Percentiles rank a stretch among this genome's conserved stretches.
Conservation (phyloP, 1,284 basidiomycete genomes). For the Coriolopsis trogii region DNA sequence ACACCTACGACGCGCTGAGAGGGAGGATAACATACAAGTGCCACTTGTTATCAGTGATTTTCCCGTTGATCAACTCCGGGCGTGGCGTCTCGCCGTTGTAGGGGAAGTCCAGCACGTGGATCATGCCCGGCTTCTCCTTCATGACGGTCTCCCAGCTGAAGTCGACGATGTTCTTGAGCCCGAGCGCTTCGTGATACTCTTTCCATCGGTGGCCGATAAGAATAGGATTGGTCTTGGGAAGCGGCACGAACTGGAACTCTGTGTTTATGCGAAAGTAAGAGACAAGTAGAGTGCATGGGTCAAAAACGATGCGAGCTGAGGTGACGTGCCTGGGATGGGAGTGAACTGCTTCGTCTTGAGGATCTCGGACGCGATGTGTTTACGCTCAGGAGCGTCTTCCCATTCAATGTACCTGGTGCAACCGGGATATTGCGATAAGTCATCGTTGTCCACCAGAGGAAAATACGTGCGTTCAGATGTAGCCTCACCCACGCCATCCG, state of each 20-base stretch:
- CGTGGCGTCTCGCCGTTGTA: conserved; percentile 54
- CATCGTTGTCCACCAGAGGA: too few species aligned
- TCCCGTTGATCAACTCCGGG: conserved; percentile 44
- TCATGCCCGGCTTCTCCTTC: conserved; percentile 55
- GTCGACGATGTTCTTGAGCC: conserved; percentile 48
- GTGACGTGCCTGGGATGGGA: conserved; percentile 42
- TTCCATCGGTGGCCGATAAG: conserved; percentile 57
- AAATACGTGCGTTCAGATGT: too few species aligned
- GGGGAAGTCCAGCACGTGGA: conserved; percentile 56
- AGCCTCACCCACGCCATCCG: conserved; percentile 39
- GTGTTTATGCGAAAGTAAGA: too few species aligned
- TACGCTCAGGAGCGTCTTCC: conserved; percentile 50
- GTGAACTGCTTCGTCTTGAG: conserved; percentile 45
- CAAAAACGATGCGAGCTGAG: neutral
- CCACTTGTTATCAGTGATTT: conserved; percentile 49
- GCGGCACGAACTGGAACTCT: conserved; percentile 55
- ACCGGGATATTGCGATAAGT: too few species aligned
- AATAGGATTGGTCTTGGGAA: conserved; percentile 55
- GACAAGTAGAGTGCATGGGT: neutral
- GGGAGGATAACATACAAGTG: conserved; percentile 44
- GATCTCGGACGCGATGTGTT: conserved; percentile 42
- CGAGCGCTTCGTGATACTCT: conserved; percentile 55
- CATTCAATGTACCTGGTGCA: conserved; percentile 48
- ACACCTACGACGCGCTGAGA: neutral
- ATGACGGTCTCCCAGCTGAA: conserved; percentile 57